These are phyloP conservation scores for Globisporangium lucens DNA, from an alignment of 352 stramenopile genomes.

Conservation along the genomic window DNA sequence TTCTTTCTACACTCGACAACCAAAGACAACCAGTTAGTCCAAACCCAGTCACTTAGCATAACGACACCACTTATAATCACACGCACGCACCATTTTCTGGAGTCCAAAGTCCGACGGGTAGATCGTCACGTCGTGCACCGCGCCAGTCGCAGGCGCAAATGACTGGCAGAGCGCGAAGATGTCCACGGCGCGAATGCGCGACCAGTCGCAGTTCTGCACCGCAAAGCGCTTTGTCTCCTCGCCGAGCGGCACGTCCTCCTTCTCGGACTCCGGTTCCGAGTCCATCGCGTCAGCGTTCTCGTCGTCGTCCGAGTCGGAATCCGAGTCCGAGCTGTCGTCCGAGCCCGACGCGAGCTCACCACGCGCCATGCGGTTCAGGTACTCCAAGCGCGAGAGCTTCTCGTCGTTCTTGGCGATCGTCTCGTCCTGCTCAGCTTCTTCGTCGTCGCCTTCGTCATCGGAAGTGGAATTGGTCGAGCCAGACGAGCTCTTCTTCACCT, in stretches of 20 bases:
- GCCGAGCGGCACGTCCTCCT: conserved; percentile 78
- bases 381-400: conserved; percentile 78
- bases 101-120: conserved; percentile 96
- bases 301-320: conserved; percentile 40
- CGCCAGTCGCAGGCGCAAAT: conserved; percentile 89
- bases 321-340: conserved; percentile 23
- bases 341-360: conserved; percentile 70
- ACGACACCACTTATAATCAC: not conserved
- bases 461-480: conserved; percentile 12
- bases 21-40: not conserved
- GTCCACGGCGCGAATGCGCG: conserved; percentile 93
- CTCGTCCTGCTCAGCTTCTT: conserved; percentile 17
- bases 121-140: conserved; percentile 91
- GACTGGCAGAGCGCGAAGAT: conserved; percentile 94
- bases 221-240: conserved; percentile 90
- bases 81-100: conserved; percentile 83
- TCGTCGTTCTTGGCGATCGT: conserved; percentile 40
- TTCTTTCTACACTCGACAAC: conserved; percentile 51
- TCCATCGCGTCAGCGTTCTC: conserved; percentile 32
- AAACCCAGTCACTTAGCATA: not conserved
- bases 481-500: conserved; percentile 14
- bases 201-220: conserved; percentile 97
- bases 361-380: conserved; percentile 83
- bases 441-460: conserved; percentile 22
- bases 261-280: conserved; percentile 39